phyloP scores from a whole-genome alignment of 2,329 filamentous ascomycete species.

The Aureobasidium melanogenum region DNA sequence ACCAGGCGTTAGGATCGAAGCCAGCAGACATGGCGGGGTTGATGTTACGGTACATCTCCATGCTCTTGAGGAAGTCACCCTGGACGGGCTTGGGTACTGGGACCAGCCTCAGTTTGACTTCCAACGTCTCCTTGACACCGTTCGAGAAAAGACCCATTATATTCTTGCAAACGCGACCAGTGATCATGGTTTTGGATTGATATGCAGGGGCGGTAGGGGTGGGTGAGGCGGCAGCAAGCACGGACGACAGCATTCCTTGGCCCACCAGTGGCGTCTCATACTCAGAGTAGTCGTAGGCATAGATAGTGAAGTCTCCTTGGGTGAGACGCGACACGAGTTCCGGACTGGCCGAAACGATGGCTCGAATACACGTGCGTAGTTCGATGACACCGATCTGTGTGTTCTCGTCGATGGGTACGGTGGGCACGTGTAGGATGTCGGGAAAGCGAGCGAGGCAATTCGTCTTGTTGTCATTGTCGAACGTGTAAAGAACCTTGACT shows the following conservation, averaged over 20 bases:
- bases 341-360: slow-evolving; percentile 69
- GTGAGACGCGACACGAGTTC: slow-evolving; percentile 68
- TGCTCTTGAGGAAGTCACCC: slow-evolving; percentile 51
- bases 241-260: slow-evolving; percentile 88
- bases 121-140: slow-evolving; percentile 76
- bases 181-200: slow-evolving; percentile 64
- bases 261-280: slow-evolving; percentile 87
- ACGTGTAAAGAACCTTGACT: slow-evolving; percentile 97
- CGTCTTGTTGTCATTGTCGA: slow-evolving; percentile 79
- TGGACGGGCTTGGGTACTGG: slow-evolving; percentile 60
- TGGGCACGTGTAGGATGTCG: slow-evolving; percentile 69
- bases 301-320: slow-evolving; percentile 80
- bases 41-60: slow-evolving; percentile 51
- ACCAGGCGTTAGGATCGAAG: slow-evolving; percentile 70
- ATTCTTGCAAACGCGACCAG: slow-evolving; percentile 83
- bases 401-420: slow-evolving; percentile 68
- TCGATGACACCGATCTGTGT: slow-evolving; percentile 81
- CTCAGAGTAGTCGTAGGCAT: slow-evolving; percentile 94
- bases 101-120: slow-evolving; percentile 83
- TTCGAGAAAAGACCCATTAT: slow-evolving; percentile 74
- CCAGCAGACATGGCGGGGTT: slow-evolving; percentile 50
- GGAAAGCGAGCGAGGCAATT: slow-evolving; percentile 84
- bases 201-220: slow-evolving; percentile 47
- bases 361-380: slow-evolving; percentile 75
- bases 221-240: slow-evolving; percentile 54